Conservation (phyloP, 345 rosid genomes). For the Salix viminalis region DNA sequence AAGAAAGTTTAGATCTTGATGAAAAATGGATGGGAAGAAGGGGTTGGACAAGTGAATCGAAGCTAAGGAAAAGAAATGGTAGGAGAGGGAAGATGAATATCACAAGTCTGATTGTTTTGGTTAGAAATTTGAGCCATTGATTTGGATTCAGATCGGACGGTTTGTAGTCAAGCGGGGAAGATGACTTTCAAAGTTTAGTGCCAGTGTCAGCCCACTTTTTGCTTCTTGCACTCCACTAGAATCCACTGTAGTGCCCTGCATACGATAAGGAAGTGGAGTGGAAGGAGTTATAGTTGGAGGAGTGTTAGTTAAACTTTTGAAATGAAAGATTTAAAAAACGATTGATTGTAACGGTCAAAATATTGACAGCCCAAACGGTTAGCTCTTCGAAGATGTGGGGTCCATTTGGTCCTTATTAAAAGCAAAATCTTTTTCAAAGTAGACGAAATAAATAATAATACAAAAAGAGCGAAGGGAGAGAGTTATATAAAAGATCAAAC, state of each 20-base stretch:
- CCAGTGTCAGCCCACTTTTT: slow-evolving; percentile 26
- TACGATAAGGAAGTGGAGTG: background rate
- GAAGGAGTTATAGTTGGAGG: slow-evolving; percentile 24
- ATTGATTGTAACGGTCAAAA: slow-evolving; percentile 56
- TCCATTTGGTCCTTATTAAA: slow-evolving; percentile 11
- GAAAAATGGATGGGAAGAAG: background rate
- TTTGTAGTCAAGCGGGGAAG: slow-evolving; percentile 28
- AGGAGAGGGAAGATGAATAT: slow-evolving; percentile 24
- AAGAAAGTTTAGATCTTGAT: slow-evolving; percentile 8
- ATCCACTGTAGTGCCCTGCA: background rate
- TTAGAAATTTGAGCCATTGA: slow-evolving; percentile 26
- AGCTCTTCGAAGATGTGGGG: slow-evolving; percentile 18
- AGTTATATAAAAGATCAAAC: background rate
- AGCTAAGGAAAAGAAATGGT: slow-evolving; percentile 1
- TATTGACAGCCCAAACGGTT: slow-evolving; percentile 37
- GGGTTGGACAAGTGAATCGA: background rate
- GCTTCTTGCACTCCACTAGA: slow-evolving; percentile 8
- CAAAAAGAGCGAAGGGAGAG: too few relatives aligned
- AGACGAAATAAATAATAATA: background rate
- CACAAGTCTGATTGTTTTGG: slow-evolving; percentile 10
- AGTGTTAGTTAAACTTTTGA: slow-evolving; percentile 4
- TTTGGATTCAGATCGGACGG: slow-evolving; percentile 31
- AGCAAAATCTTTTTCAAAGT: slow-evolving; percentile 2
- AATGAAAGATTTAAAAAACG: slow-evolving; percentile 23
- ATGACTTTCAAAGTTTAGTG: slow-evolving; percentile 18